Evolutionary conservation across 2,329 filamentous ascomycete genomes (phyloP).

Genomic region (Arachnopeziza araneosa): DNA sequence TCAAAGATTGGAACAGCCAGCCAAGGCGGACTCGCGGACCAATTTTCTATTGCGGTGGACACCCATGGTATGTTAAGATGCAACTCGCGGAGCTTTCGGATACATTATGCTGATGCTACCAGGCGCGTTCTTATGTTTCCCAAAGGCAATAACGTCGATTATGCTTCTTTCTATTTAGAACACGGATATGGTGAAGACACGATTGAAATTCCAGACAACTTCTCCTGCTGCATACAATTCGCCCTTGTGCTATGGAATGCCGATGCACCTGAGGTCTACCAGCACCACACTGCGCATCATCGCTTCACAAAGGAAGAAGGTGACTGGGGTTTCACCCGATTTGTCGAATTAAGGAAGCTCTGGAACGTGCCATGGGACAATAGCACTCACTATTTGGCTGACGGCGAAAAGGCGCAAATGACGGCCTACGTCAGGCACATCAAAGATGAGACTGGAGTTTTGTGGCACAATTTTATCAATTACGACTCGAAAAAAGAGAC

Average conservation of each 20-base stretch:
- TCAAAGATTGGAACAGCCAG: constrained; percentile 74
- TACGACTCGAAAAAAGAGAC: constrained; percentile 99
- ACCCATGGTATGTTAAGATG: constrained; percentile 65
- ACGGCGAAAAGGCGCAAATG: constrained; percentile 71
- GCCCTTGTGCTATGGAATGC: constrained; percentile 90
- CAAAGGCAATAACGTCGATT: constrained; percentile 88
- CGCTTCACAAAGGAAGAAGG: constrained; percentile 94
- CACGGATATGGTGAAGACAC: constrained; percentile 61
- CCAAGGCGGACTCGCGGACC: constrained; percentile 82
- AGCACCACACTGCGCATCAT: constrained; percentile 81
- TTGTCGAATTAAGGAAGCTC: constrained; percentile 80
- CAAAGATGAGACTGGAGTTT: constrained; percentile 79
- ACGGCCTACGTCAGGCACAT: constrained; percentile 78
- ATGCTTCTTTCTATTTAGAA: constrained; percentile 92
- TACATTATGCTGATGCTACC: constrained; percentile 14
- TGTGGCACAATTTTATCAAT: constrained; percentile 89
- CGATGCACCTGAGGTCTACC: constrained; percentile 79
- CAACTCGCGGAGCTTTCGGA: not conserved
- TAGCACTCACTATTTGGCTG: constrained; percentile 62
- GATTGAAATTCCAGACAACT: constrained; percentile 72
- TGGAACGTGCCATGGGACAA: constrained; percentile 75
- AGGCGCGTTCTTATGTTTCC: constrained; percentile 96
- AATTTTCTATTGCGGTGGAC: constrained; percentile 76
- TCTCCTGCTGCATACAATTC: constrained; percentile 96
- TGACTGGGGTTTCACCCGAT: constrained; percentile 98